These are phyloP conservation scores for Pelargonium nanum DNA, from an alignment of 345 rosid genomes.

Conservation along the genomic window DNA sequence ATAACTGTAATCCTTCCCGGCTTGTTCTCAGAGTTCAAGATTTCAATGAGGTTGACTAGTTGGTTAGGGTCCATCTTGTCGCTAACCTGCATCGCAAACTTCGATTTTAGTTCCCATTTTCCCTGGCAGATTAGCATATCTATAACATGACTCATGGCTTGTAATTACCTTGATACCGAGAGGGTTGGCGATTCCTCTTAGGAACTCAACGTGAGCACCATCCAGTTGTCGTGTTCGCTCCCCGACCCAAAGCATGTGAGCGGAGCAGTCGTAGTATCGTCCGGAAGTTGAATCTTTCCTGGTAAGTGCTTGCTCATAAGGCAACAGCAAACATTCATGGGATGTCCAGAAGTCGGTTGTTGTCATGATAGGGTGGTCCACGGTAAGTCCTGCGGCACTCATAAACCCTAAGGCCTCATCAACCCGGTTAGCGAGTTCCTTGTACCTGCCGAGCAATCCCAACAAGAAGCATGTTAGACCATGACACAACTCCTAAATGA, in stretches of 20 bases:
- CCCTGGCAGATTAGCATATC: neutral
- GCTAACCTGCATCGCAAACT: constrained; percentile 12
- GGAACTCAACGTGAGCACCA: constrained; percentile 23
- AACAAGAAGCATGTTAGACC: neutral
- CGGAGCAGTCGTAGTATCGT: constrained; percentile 22
- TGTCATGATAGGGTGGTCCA: constrained; percentile 25
- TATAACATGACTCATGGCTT: neutral
- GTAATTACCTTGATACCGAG: constrained; percentile 19
- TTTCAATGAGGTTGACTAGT: constrained; percentile 15
- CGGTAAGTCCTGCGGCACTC: constrained; percentile 22
- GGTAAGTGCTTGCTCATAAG: constrained; percentile 21
- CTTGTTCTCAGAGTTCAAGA: constrained; percentile 16
- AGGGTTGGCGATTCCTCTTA: constrained; percentile 23
- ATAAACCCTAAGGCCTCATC: constrained; percentile 26
- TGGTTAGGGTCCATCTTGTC: constrained; percentile 23
- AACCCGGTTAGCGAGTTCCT: constrained; percentile 22
- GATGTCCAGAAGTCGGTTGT: constrained; percentile 25
- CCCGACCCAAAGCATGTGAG: constrained; percentile 23
- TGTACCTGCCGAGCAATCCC: constrained; percentile 14
- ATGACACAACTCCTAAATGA: neutral
- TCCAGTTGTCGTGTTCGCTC: constrained; percentile 25
- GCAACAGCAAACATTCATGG: constrained; percentile 26
- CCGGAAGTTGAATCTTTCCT: constrained; percentile 24
- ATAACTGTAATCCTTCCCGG: constrained; percentile 20
- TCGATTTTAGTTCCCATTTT: neutral